Evolutionary conservation across 2,329 filamentous ascomycete species (phyloP).

Genomic region (Paecilomyces fulvus): DNA sequence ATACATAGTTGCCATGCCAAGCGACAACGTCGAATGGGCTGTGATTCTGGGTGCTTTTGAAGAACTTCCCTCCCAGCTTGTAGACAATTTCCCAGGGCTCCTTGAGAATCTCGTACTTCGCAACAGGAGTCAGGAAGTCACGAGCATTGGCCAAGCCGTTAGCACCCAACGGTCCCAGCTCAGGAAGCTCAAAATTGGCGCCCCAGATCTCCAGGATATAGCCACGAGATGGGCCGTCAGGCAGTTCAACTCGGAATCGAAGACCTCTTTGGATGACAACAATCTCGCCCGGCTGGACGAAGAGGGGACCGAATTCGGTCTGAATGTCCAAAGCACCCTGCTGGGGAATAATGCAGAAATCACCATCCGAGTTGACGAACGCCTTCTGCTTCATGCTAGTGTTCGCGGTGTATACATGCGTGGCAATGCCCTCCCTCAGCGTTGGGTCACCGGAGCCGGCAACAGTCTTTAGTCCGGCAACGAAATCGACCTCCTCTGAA

Average conservation of each 20-base stretch:
- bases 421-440: constrained; percentile 48
- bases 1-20: constrained; percentile 59
- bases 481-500: constrained; percentile 45
- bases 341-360: constrained; percentile 57
- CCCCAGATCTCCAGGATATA: constrained; percentile 62
- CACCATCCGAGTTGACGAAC: constrained; percentile 57
- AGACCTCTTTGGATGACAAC: constrained; percentile 59
- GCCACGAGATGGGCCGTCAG: constrained; percentile 53
- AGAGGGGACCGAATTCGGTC: constrained; percentile 57
- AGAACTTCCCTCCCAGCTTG: constrained; percentile 56
- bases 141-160: constrained; percentile 58
- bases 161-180: constrained; percentile 58
- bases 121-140: constrained; percentile 57
- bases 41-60: constrained; percentile 53
- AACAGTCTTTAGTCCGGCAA: constrained; percentile 46
- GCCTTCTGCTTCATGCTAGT: constrained; percentile 49
- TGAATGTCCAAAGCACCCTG: constrained; percentile 58
- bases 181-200: constrained; percentile 56
- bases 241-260: constrained; percentile 52
- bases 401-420: constrained; percentile 48
- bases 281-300: constrained; percentile 61
- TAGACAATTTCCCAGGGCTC: constrained; percentile 50
- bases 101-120: constrained; percentile 49
- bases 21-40: constrained; percentile 64
- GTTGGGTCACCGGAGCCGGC: constrained; percentile 50